phyloP scores from a whole-genome alignment of 345 rosid species.

The Jatropha curcas region DNA sequence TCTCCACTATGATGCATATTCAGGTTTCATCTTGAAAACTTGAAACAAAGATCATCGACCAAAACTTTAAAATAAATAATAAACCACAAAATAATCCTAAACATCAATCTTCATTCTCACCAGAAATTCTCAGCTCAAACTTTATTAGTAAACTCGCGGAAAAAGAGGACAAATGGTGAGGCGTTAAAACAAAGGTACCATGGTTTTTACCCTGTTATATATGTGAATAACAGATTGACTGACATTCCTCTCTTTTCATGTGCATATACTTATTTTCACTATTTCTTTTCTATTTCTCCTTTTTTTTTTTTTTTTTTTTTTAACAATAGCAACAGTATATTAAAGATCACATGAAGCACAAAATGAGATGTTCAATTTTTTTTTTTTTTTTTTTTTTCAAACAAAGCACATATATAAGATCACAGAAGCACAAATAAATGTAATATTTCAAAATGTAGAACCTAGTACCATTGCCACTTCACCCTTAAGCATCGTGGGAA shows the following conservation, averaged over 20 bases:
- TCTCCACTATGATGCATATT: constrained; percentile 92
- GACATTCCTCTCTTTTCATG: background rate
- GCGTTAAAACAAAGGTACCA: background rate
- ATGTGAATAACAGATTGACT: background rate
- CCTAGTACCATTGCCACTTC: constrained; percentile 88
- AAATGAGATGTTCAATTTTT: too few relatives aligned
- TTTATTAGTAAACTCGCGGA: background rate
- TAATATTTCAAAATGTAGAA: constrained; percentile 1
- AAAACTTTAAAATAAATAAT: constrained; percentile 5
- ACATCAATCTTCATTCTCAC: background rate
- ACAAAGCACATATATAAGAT: background rate
- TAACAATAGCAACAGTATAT: background rate
- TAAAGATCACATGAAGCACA: too few relatives aligned
- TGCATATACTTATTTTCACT: background rate
- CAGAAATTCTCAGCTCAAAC: constrained; percentile 1
- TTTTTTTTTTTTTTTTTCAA: too few relatives aligned
- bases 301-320: background rate
- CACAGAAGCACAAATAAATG: constrained; percentile 1
- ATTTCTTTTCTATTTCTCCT: background rate
- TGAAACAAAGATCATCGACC: constrained; percentile 30
- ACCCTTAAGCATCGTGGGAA: constrained; percentile 88
- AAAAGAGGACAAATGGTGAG: background rate
- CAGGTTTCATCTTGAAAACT: constrained; percentile 97
- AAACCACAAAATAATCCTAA: background rate
- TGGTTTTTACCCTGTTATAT: background rate